Conservation (phyloP, 176 grass and related monocot species). For the Juncus effusus region DNA sequence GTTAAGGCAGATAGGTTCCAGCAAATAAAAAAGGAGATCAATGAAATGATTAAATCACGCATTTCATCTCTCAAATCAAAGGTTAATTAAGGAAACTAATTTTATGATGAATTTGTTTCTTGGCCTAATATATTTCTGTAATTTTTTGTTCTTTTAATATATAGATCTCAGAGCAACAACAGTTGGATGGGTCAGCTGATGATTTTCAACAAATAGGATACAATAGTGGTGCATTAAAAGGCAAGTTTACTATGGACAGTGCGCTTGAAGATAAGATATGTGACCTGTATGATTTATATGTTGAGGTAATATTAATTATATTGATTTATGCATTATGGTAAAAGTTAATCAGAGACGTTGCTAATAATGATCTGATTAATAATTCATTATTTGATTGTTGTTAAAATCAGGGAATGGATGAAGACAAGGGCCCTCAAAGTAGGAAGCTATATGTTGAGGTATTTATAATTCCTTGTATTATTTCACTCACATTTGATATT, state of each 20-base stretch:
- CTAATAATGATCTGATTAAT: too few relatives aligned
- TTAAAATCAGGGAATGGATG: conserved; percentile 82
- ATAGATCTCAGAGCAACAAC: conserved; percentile 38
- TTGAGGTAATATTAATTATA: conserved; percentile 63
- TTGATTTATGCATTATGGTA: background rate
- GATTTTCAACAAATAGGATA: conserved; percentile 62
- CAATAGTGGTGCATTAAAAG: conserved; percentile 56
- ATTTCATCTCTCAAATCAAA: conserved; percentile 55
- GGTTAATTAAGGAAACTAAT: conserved; percentile 38
- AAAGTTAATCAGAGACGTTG: background rate
- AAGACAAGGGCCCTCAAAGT: conserved; percentile 97
- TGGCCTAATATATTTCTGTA: background rate
- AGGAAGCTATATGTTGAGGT: conserved; percentile 99
- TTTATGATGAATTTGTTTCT: conserved; percentile 8
- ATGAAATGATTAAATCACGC: conserved; percentile 77
- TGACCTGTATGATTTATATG: conserved; percentile 94
- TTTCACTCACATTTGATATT: conserved; percentile 5
- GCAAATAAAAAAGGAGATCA: conserved; percentile 76
- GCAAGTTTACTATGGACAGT: conserved; percentile 66
- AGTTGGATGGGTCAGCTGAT: conserved; percentile 67
- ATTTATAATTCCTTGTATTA: conserved; percentile 23
- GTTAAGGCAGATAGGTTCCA: conserved; percentile 83
- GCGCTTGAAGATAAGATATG: conserved; percentile 90
- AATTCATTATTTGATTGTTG: background rate
- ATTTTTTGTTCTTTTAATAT: conserved; percentile 11